phyloP scores from a whole-genome alignment of 495 filamentous ascomycete species.

The Pyronema domesticum region DNA sequence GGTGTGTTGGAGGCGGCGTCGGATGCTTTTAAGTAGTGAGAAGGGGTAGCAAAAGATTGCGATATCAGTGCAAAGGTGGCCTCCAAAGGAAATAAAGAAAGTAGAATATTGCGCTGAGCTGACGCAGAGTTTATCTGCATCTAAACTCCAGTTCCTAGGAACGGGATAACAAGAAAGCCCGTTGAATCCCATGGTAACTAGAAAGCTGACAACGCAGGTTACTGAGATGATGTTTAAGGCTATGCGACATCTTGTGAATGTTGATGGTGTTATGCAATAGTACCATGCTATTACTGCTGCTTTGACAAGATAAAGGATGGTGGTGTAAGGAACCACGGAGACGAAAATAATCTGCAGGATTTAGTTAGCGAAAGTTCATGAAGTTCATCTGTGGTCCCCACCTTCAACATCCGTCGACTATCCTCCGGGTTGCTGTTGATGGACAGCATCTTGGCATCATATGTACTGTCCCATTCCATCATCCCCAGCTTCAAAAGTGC shows the following conservation, averaged over 20 bases:
- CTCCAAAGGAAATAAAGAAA: not conserved
- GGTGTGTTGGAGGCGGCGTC: not conserved
- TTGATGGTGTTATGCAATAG: not conserved
- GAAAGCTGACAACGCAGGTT: not conserved
- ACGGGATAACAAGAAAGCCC: not conserved
- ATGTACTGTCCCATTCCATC: not conserved
- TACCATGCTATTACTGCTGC: slow-evolving; percentile 1
- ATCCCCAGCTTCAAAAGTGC: not conserved
- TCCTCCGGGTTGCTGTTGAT: not conserved
- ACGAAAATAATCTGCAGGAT: not conserved
- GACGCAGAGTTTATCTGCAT: not conserved
- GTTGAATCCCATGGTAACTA: not conserved
- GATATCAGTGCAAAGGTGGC: not conserved
- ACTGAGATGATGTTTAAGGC: not conserved
- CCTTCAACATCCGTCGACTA: slow-evolving; percentile 1
- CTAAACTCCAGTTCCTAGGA: not conserved
- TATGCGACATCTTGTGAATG: not conserved
- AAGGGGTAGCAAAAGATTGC: not conserved
- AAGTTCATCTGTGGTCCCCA: not conserved
- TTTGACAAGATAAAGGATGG: not conserved
- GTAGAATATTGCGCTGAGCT: not conserved
- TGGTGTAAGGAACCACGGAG: slow-evolving; percentile 1
- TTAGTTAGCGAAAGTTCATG: not conserved
- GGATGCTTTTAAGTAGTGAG: not conserved
- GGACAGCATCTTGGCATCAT: not conserved